Percentiles rank a stretch among this genome's conserved stretches.
These are phyloP conservation scores for Pilatotrama ljubarskyi DNA, from an alignment of 768 basidiomycete species.

Conservation along the genomic window DNA sequence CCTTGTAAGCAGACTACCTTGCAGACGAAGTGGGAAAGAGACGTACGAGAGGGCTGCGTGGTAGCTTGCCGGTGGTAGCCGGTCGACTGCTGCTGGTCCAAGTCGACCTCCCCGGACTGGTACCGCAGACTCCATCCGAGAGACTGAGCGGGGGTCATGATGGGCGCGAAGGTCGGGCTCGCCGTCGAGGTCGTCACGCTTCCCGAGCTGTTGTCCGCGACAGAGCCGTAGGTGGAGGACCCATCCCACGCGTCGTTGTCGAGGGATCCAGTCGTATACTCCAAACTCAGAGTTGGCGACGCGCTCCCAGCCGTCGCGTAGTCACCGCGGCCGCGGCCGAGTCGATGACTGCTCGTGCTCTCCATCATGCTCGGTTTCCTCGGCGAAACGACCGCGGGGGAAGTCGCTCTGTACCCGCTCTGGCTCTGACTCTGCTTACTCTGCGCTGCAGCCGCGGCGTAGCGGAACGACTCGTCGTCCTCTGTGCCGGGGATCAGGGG, in stretches of 20 bases:
- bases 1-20: not conserved
- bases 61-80: constrained; percentile 10
- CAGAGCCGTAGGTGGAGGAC: constrained; percentile 7
- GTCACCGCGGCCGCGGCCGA: not conserved
- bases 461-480: not conserved
- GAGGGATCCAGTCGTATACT: not conserved
- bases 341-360: not conserved
- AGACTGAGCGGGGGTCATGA: constrained; percentile 28
- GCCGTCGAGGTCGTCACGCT: not conserved
- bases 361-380: not conserved
- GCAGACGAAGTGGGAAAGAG: not conserved
- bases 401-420: not conserved
- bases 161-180: constrained; percentile 19
- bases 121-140: constrained; percentile 20
- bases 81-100: not conserved
- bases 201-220: constrained; percentile 1
- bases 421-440: not conserved
- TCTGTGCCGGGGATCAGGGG: constrained; percentile 12
- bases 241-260: constrained; percentile 14
- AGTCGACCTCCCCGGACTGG: not conserved
- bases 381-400: not conserved
- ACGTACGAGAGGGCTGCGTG: constrained; percentile 8
- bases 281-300: constrained; percentile 11
- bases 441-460: not conserved
- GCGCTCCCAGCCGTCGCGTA: not conserved